Conservation (phyloP, 176 grass and related monocot species). For the Hordeum vulgare region MorexV3_pseudomolecules_assembly NC_058519.1:3533069-3533568, state of each 20-base stretch:
- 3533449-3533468: constrained; percentile 53
- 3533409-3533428: constrained; percentile 47
- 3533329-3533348: background rate
- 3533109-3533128: background rate
- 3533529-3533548: background rate
- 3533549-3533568: background rate
- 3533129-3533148: background rate
- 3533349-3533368: background rate
- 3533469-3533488: constrained; percentile 61
- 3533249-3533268: background rate
- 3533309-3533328: background rate
- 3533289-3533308: background rate
- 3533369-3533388: background rate
- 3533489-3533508: background rate
- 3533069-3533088: background rate
- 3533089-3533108: background rate
- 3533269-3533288: background rate
- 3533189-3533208: background rate
- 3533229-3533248: background rate
- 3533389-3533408: background rate
- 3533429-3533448: constrained; percentile 48
- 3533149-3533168: background rate
- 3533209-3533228: background rate
- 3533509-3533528: background rate
- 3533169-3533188: background rate